Base-by-base conservation (phyloP, 2,329 filamentous ascomycete species). In the Tolypocladium tundrense region DNA sequence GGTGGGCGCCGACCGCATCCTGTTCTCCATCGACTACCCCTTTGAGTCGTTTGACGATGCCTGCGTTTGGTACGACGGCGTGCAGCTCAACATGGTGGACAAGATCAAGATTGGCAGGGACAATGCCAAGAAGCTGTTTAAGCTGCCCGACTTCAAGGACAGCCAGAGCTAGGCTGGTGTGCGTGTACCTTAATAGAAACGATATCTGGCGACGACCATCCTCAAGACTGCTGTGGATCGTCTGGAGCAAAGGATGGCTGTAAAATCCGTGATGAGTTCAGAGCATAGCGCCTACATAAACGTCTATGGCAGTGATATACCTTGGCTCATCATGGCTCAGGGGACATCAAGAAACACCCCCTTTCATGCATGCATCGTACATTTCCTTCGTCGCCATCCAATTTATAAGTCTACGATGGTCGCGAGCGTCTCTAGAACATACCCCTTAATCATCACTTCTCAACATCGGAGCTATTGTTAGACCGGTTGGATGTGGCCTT, bases 1-100 rank as follows among this genome's bases (percentile, higher is more conserved):
- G 61, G 69, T 83, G 35, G 75, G 79, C 9, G 69, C 77, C 6
- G 78, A 81, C 56, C 67, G 79, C 0, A 77, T 81, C 42, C 61
- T 82, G n/a, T 82, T 80, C 65, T 77, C 73, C 1, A 75, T 81
- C 3, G 79, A 82, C 62, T 81, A 81, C 60, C 79, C 79, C 0
- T 82, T 77, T 57, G 79, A 80, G 71, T 73, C 63, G 0, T 76
- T 77, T 35, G 66, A 69, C 10, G 72, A 77, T 55, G 74, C 71
- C 14, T 75, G 71, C 54, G 67, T 65, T 1, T 77, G 75, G 75
- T 77, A 71, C 35, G 75, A 77, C 21, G 70, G 63, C 1, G 61
- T 73, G 50, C 64, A 65, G 41, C 61, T 75, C 14, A 73, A 72
- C 45, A 65, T 67, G 31, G 60, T 58, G 1, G 70, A 74, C 40